Evolutionary conservation across 1,284 basidiomycete species (phyloP), one percentile per base, ranked within the genome.

Genomic region (Leccinum cinnamomeum): DNA sequence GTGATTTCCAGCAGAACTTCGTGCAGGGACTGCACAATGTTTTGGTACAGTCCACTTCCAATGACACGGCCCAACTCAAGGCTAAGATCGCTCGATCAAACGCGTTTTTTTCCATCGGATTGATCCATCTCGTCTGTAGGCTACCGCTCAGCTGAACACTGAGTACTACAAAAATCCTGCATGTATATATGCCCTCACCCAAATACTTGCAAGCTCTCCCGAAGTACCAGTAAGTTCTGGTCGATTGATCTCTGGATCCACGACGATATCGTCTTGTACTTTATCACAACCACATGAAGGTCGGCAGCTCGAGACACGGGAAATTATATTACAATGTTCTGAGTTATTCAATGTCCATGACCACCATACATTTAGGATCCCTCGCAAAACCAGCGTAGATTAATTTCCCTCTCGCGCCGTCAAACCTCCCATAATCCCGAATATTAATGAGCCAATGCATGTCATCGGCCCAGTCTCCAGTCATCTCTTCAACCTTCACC

Each of bases 131-230:
- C 37, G 14, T 58, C 44, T 44, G 14, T 69, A 97, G 94, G 96
- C 97, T 7, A 99, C 97, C 14, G 86, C 94, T 18, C 86, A 89
- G 70, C 83, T 99, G 62, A 97, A 96, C 78, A 88, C 88, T 67
- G 89, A 95, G 59, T 97, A 87, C 81, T 98, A 95, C 86, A 96
- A 94, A 81, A 88, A 90, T 74, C 85, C 95, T 16, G 81, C 85
- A 78, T 97, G 94, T 74, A 94, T 99, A 65, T 88, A 96, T 57
- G 95, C 93, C 28, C 86, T 99, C 44, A 93, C 94, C 65, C 90
- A 89, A 73, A 94, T 98, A 73, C 83, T 96, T 60, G 90, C 92
- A 37, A 92, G 86, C 71, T 92, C 92, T 33, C 91, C 91, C 18
- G 91, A 96, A 71, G 79, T 81, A 67, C 72, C 86, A 28, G 89